Base-by-base conservation (phyloP, 805 yeast species). In the Kodamaea hsintzibuensis region DNA sequence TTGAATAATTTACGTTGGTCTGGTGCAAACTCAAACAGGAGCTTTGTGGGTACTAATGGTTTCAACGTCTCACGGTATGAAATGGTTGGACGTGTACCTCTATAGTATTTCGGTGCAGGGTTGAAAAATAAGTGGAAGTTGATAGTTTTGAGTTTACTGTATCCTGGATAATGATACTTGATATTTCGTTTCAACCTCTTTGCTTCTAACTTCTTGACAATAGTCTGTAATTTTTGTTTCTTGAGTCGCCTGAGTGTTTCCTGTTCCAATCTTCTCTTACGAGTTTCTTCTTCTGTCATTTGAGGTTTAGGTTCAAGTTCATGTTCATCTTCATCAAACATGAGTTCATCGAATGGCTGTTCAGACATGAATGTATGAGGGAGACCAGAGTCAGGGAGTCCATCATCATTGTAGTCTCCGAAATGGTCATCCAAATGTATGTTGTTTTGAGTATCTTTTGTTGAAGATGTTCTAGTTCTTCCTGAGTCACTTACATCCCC, bases 121-220 rank as follows among this genome's bases (percentile, higher is more conserved):
- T 82, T 80, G 60, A 87, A 88, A 47, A 89, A 70, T 7, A 80
- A 68, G 66, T 87, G 89, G 81, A 86, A 82, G 59, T 83, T 82
- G 61, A 87, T 73, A 1, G 85, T 79, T 45, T 79, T 73, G 25
- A 82, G 78, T 19, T 73, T 74, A 52, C 77, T 73, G 67, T 85
- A 90, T 1, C 80, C 73, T 0, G 96, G 96, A 63, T 79, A 89
- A 61, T 83, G 82, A 38, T 73, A 71, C 42, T 73, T 67, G 33
- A 85, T 66, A 57, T 67, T 67, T 14, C 66, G 57, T 43, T 63
- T 61, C 35, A 57, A 54, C 33, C 67, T 61, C 53, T 65, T 63
- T 25, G 58, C 55, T 55, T 75, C 76, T 58, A 76, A 59, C 17
- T 57, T 61, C 43, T 52, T 53, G n/a, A 76, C 73, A 1, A 65